Evolutionary conservation across 192 early-diverging fungal species (phyloP).

Genomic region (Pilaira anomala): DNA sequence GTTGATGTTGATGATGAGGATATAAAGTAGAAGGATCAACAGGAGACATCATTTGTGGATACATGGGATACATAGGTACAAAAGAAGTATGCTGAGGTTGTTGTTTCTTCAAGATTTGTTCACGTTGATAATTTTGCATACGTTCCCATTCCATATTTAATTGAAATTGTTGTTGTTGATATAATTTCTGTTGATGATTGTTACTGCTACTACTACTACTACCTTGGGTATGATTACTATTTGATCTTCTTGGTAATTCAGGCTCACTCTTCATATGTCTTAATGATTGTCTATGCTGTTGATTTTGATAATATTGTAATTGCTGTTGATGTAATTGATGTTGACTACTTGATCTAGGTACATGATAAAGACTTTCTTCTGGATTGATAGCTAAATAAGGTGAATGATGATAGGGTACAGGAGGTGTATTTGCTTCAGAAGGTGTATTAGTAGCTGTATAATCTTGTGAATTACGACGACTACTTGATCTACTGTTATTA

Average conservation of each 20-base stretch:
- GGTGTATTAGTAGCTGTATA: background rate
- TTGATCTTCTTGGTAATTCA: background rate
- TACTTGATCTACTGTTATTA: background rate
- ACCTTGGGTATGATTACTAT: background rate
- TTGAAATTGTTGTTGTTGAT: background rate
- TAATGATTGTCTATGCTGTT: background rate
- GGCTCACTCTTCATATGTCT: conserved; percentile 22
- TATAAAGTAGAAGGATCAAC: too few relatives aligned
- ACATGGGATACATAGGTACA: too few relatives aligned
- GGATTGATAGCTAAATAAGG: background rate
- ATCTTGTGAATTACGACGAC: conserved; percentile 8
- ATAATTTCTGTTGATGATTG: background rate
- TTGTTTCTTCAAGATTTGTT: background rate
- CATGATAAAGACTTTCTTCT: background rate
- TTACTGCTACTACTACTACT: background rate
- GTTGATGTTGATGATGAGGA: background rate
- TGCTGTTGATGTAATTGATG: background rate
- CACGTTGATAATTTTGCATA: conserved; percentile 19
- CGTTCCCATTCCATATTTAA: conserved; percentile 19
- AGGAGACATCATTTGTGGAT: too few relatives aligned
- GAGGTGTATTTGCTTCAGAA: background rate
- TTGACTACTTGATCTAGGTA: background rate
- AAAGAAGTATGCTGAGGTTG: background rate
- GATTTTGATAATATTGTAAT: background rate
- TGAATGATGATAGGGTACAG: background rate